phyloP scores from a whole-genome alignment of 352 stramenopile genomes.

The Elongisporangium senticosum region DNA sequence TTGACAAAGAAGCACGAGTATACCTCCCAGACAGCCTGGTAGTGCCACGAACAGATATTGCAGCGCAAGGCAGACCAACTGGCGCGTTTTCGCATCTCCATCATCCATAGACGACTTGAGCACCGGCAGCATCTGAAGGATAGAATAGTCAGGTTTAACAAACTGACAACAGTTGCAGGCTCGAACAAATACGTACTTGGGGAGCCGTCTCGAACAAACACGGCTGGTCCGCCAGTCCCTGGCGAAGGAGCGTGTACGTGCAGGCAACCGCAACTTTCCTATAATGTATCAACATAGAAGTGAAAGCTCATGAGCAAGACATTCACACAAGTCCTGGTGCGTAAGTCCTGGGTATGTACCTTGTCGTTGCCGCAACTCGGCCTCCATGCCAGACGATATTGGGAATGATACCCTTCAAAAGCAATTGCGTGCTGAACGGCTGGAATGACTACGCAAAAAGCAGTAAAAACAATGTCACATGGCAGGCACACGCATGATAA shows the following conservation, averaged over 20 bases:
- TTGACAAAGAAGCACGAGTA: background rate
- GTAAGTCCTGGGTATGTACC: conserved; percentile 19
- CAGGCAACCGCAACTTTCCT: conserved; percentile 88
- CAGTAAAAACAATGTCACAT: background rate
- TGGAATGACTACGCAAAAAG: conserved; percentile 43
- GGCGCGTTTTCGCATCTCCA: conserved; percentile 80
- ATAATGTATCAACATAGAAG: background rate
- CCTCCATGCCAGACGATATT: conserved; percentile 89
- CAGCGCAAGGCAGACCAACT: conserved; percentile 85
- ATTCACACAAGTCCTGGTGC: background rate
- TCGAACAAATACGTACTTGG: conserved; percentile 27
- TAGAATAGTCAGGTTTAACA: conserved; percentile 1
- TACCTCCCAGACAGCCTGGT: conserved; percentile 68
- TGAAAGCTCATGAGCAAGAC: conserved; percentile 1
- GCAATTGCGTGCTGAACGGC: conserved; percentile 42
- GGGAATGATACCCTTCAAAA: conserved; percentile 80
- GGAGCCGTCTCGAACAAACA: conserved; percentile 82
- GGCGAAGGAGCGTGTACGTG: conserved; percentile 79
- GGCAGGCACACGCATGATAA: background rate
- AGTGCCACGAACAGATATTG: conserved; percentile 84
- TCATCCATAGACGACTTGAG: conserved; percentile 88
- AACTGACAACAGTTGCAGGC: conserved; percentile 2
- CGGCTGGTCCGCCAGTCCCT: conserved; percentile 59
- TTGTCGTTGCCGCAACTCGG: conserved; percentile 80
- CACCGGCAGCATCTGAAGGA: conserved; percentile 73